Evolutionary conservation across 139 green algal genomes (phyloP).

Genomic region (Micromonas commoda): DNA sequence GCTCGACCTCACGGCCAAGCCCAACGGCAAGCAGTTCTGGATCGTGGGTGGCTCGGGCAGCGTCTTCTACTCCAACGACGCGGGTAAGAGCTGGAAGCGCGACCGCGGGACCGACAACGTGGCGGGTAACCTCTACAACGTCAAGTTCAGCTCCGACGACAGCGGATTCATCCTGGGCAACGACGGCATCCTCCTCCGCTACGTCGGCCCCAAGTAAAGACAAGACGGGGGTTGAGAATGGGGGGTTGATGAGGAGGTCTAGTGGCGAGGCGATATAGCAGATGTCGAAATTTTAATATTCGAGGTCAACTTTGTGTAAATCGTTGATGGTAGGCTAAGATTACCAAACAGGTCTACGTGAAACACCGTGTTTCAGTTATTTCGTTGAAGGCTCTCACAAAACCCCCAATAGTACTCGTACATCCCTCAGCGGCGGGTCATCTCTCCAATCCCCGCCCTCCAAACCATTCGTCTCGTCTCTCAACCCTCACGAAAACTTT

Average conservation of each 20-base stretch:
- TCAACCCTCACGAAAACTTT: not conserved
- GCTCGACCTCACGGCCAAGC: slow-evolving; percentile 76
- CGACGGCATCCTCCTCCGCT: slow-evolving; percentile 77
- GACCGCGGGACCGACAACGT: slow-evolving; percentile 75
- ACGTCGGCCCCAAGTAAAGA: slow-evolving; percentile 23
- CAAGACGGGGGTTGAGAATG: not conserved
- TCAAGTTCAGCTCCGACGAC: slow-evolving; percentile 67
- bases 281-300: slow-evolving; percentile 14
- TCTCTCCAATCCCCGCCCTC: too few species aligned
- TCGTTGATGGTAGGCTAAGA: not conserved
- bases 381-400: too few species aligned
- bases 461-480: too few species aligned
- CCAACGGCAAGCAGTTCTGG: slow-evolving; percentile 51
- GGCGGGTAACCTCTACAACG: slow-evolving; percentile 92
- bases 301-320: not conserved
- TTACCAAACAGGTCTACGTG: too few species aligned
- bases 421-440: too few species aligned
- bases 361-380: too few species aligned
- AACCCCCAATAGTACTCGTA: too few species aligned
- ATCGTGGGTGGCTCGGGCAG: slow-evolving; percentile 85
- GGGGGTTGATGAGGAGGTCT: not conserved
- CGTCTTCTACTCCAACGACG: slow-evolving; percentile 83
- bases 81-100: slow-evolving; percentile 89
- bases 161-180: slow-evolving; percentile 94
- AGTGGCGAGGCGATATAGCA: not conserved